A percentile compares a stretch with the other conserved stretches of the same genome.
phyloP scores from a whole-genome alignment of 129 eudicot species.

The Heracleum sosnowskyi region DNA sequence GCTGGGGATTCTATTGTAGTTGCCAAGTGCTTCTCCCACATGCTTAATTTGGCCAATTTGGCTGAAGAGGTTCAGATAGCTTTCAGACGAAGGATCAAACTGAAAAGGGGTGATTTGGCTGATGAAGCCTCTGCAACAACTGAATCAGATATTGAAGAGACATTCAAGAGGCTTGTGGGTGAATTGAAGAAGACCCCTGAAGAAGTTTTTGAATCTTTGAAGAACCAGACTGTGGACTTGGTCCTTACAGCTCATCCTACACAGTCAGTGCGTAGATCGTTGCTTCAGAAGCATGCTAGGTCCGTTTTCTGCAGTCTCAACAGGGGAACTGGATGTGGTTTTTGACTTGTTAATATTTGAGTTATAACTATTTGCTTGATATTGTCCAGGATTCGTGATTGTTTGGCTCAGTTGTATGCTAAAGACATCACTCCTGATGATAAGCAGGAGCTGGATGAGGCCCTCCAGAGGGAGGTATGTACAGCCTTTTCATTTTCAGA shows the following conservation, averaged over 20 bases:
- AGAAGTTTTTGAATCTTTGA: constrained; percentile 66
- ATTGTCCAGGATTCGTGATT: constrained; percentile 56
- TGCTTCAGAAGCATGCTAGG: constrained; percentile 86
- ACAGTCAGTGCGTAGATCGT: constrained; percentile 73
- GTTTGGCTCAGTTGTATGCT: constrained; percentile 75
- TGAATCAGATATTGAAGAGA: constrained; percentile 73
- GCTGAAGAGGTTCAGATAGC: constrained; percentile 87
- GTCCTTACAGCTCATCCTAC: constrained; percentile 88
- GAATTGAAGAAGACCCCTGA: constrained; percentile 58
- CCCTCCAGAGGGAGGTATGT: constrained; percentile 76
- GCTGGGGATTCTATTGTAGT: constrained; percentile 76
- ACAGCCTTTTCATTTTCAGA: neutral
- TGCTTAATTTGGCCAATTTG: constrained; percentile 72
- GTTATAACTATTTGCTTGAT: neutral
- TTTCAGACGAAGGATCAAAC: constrained; percentile 52
- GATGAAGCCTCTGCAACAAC: constrained; percentile 76
- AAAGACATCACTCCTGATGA: constrained; percentile 80
- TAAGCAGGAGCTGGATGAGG: constrained; percentile 88
- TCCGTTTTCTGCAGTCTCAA: constrained; percentile 11
- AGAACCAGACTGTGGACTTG: constrained; percentile 79
- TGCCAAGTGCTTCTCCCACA: constrained; percentile 62
- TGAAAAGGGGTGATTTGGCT: constrained; percentile 56
- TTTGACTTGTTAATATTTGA: neutral
- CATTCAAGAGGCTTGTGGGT: constrained; percentile 57
- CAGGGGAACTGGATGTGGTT: neutral